A percentile compares a stretch with the other conserved stretches of the same genome.
Conservation (phyloP, 345 rosid species). For the Camelina hispida region DNA sequence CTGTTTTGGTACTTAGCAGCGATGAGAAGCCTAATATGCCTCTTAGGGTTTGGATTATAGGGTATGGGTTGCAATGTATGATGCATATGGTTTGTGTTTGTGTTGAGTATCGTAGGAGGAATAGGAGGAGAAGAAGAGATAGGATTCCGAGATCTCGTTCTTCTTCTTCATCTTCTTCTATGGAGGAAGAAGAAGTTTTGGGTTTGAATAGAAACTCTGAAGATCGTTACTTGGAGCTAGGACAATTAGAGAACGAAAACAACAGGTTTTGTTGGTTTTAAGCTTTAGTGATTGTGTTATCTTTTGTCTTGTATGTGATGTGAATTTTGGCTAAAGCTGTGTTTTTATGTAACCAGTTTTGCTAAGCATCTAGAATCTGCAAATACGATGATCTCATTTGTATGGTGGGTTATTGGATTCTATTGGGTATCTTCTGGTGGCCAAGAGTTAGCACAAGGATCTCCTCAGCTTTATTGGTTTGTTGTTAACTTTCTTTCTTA, state of each 20-base stretch:
- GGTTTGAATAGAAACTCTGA: slow-evolving; percentile 51
- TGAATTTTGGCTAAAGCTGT: slow-evolving; percentile 24
- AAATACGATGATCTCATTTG: slow-evolving; percentile 91
- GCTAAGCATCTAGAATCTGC: slow-evolving; percentile 93
- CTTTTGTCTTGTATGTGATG: background rate
- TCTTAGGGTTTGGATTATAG: slow-evolving; percentile 79
- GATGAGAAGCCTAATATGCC: slow-evolving; percentile 72
- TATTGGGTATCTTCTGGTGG: slow-evolving; percentile 97
- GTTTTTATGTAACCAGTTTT: slow-evolving; percentile 44
- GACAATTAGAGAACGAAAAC: slow-evolving; percentile 58
- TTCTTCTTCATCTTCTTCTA: slow-evolving; percentile 37
- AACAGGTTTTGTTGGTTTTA: slow-evolving; percentile 56
- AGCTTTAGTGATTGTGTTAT: slow-evolving; percentile 3
- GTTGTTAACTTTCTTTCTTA: slow-evolving; percentile 1
- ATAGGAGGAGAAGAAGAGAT: slow-evolving; percentile 50
- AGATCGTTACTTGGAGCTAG: slow-evolving; percentile 59
- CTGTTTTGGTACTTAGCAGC: slow-evolving; percentile 63
- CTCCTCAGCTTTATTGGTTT: slow-evolving; percentile 92
- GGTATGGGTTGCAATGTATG: slow-evolving; percentile 82
- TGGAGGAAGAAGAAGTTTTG: slow-evolving; percentile 51
- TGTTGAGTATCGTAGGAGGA: slow-evolving; percentile 73
- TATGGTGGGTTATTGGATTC: slow-evolving; percentile 99
- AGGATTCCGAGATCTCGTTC: slow-evolving; percentile 40
- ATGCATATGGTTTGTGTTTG: slow-evolving; percentile 85
- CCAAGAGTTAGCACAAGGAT: slow-evolving; percentile 66